Percentiles rank a stretch among this genome's conserved stretches.
Conservation (phyloP, 108 stramenopile species). For the Epithemia pelagica region DNA sequence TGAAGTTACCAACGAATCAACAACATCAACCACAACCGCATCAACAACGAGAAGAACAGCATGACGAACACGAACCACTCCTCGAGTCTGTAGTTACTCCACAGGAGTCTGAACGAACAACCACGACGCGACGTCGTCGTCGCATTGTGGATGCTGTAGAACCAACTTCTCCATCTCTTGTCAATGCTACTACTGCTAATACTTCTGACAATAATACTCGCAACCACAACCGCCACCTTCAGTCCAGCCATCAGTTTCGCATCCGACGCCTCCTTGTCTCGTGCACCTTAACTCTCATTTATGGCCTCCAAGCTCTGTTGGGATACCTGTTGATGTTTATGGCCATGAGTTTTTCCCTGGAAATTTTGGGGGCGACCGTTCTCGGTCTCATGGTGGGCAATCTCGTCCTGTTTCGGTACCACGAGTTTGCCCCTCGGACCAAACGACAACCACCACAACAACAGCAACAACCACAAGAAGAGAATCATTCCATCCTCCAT, state of each 20-base stretch:
- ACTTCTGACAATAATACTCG: no score
- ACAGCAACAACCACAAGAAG: background rate
- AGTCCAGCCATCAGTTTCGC: no score
- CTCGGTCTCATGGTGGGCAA: constrained; percentile 18
- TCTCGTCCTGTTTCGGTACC: constrained; percentile 8
- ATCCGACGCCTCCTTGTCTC: no score
- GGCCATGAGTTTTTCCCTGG: constrained; percentile 23
- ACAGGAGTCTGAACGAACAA: background rate
- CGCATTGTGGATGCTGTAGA: no score
- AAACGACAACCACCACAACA: background rate
- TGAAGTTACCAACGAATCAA: background rate
- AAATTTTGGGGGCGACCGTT: constrained; percentile 14
- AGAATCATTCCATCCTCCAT: no score
- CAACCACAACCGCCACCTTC: no score
- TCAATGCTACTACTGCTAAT: background rate
- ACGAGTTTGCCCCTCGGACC: background rate
- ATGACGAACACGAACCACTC: background rate
- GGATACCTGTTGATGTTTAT: constrained; percentile 18
- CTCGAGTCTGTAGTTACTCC: no score
- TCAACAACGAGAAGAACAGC: background rate
- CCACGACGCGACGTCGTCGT: no score
- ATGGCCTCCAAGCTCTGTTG: constrained; percentile 13
- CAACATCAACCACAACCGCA: background rate
- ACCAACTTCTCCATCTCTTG: no score
- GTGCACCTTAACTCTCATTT: no score